phyloP scores from a whole-genome alignment of 2,329 filamentous ascomycete species.

The Alternaria metachromatica region DNA sequence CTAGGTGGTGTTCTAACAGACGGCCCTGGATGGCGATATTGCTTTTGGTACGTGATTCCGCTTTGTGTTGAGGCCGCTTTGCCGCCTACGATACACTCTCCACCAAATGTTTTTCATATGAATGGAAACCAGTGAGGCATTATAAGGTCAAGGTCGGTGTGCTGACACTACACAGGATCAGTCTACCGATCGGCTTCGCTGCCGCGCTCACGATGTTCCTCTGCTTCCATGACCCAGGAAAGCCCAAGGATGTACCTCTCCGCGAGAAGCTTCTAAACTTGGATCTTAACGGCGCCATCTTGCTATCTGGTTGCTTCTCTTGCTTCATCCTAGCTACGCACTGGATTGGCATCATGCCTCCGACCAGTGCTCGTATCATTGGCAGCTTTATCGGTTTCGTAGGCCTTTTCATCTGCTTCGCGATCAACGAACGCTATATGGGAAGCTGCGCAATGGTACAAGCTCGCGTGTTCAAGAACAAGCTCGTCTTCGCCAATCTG shows the following conservation, averaged over 20 bases:
- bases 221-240: constrained; percentile 26
- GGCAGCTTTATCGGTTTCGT: constrained; percentile 57
- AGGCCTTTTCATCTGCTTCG: constrained; percentile 54
- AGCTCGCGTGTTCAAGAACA: constrained; percentile 28
- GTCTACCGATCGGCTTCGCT: constrained; percentile 53
- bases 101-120: neutral
- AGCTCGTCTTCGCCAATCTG: constrained; percentile 20
- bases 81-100: neutral
- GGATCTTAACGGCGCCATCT: constrained; percentile 30
- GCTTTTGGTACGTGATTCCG: constrained; percentile 36
- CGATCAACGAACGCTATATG: constrained; percentile 36
- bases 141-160: neutral
- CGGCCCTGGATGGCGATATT: constrained; percentile 51
- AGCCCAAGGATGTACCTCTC: constrained; percentile 16
- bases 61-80: neutral
- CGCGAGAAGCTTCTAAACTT: constrained; percentile 30
- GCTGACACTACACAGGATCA: constrained; percentile 41
- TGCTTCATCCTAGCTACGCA: constrained; percentile 41
- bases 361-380: constrained; percentile 56
- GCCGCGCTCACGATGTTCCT: constrained; percentile 35
- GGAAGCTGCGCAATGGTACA: constrained; percentile 37
- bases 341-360: constrained; percentile 45
- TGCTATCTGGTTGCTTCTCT: constrained; percentile 26
- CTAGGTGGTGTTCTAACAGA: constrained; percentile 54
- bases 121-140: neutral